These are phyloP conservation scores for Schizothecium vesticola DNA, from an alignment of 495 filamentous ascomycete species.

Conservation along the genomic window DNA sequence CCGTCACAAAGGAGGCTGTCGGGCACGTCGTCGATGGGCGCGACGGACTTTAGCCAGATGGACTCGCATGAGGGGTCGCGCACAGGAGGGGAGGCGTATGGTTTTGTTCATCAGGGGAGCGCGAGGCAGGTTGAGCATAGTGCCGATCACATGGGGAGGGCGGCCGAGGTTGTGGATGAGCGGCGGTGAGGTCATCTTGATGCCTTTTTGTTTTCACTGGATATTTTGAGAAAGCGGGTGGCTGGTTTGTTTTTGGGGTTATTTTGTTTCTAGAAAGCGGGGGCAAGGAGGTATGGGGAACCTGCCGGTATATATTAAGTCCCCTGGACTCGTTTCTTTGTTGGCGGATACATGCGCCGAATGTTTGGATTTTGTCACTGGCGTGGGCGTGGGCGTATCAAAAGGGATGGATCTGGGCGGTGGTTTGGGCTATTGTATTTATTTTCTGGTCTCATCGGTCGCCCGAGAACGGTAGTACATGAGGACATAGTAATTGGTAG, in stretches of 20 bases:
- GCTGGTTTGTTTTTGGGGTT: background rate
- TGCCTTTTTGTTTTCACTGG: background rate
- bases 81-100: slow-evolving; percentile 51
- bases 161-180: slow-evolving; percentile 48
- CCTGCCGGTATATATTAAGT: background rate
- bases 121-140: slow-evolving; percentile 51
- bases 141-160: slow-evolving; percentile 37
- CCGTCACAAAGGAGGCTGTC: slow-evolving; percentile 48
- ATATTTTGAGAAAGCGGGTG: background rate
- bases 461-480: background rate
- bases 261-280: background rate
- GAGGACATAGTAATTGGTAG: background rate
- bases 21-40: slow-evolving; percentile 43
- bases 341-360: background rate
- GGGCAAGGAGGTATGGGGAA: background rate
- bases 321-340: background rate
- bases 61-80: slow-evolving; percentile 22
- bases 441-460: background rate
- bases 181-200: slow-evolving; percentile 10
- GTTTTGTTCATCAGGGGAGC: slow-evolving; percentile 69
- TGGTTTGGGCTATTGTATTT: background rate
- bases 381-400: background rate
- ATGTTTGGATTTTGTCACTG: background rate
- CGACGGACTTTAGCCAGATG: slow-evolving; percentile 39
- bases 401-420: background rate